Base-by-base conservation (phyloP, 805 yeast genomes). In the Monosporozyma aerobia region DNA sequence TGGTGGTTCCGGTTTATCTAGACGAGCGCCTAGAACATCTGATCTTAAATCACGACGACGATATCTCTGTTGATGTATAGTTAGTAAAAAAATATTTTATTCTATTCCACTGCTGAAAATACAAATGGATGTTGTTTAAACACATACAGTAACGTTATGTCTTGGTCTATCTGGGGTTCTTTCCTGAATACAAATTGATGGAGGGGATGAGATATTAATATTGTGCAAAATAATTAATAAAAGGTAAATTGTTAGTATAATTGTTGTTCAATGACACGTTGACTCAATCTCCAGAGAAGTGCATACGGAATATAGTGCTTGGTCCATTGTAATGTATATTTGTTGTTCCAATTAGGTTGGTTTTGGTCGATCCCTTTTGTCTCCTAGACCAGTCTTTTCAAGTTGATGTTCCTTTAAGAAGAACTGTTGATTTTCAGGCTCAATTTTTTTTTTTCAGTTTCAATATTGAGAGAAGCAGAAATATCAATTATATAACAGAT, bases 41-140 rank as follows among this genome's bases (percentile, higher is more conserved):
- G 37, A 22, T 55, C 71, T 64, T 47, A 65, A 53, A 54, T 67
- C 70, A 51, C 71, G 62, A 46, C 67, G 64, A 56, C 69, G 69
- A 53, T 66, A 67, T 49, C 54, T 60, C 65, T 62, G 47, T 19
- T n/a, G 39, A n/a, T n/a, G 27, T n/a, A 37, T 39, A 48, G 45
- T 48, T 46, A 46, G 40, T 46, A 46, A 45, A 43, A 43, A 43
- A 19, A 10, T 10, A 43, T n/a, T n/a, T 14, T 19, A 2, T 5
- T 23, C 6, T 23, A 14, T 7, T 27, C 8, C 23, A 43, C 8
- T 14, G 8, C 4, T 35, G 29, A 33, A 33, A 33, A 33, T 5
- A 11, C 5, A 4, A 39, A 39, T 39, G 30, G 29, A 2, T 23
- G 29, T 23, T 41, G 8, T 41, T 11, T 8, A 22, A 41, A 11